A percentile compares a stretch with the other conserved stretches of the same genome.
These are phyloP conservation scores for Colletotrichum orbiculare DNA, from an alignment of 2,329 filamentous ascomycete species.

Conservation along the genomic window DNA sequence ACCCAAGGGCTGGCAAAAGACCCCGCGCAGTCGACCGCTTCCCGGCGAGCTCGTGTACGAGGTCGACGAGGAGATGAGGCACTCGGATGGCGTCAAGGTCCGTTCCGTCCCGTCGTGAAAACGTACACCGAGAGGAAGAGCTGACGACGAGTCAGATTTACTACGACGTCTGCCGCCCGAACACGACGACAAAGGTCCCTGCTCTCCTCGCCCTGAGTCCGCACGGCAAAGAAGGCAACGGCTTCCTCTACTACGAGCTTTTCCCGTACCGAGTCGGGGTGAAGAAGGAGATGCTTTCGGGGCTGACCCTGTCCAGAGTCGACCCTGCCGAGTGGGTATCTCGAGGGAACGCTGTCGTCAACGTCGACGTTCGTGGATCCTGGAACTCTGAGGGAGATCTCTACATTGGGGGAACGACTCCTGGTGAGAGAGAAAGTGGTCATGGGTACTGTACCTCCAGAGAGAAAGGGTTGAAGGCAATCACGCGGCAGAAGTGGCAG, in stretches of 20 bases:
- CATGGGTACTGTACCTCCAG: no score
- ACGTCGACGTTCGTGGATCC: slow-evolving; percentile 42
- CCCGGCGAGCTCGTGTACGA: neutral
- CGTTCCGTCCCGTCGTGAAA: neutral
- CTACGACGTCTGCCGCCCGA: slow-evolving; percentile 56
- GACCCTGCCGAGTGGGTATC: slow-evolving; percentile 44
- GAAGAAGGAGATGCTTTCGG: slow-evolving; percentile 36
- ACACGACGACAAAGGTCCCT: slow-evolving; percentile 43
- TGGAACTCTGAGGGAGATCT: slow-evolving; percentile 41
- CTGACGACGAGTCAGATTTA: slow-evolving; percentile 43
- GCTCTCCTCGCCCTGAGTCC: slow-evolving; percentile 54
- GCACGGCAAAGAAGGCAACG: slow-evolving; percentile 58
- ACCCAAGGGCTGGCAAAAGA: neutral
- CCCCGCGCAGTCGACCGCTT: neutral
- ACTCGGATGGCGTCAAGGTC: slow-evolving; percentile 5
- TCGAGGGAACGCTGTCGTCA: slow-evolving; percentile 42
- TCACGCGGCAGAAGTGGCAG: no score
- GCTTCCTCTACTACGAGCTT: slow-evolving; percentile 47
- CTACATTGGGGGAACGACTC: neutral
- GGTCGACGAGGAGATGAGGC: slow-evolving; percentile 4
- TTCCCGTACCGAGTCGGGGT: slow-evolving; percentile 52
- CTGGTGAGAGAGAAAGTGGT: neutral
- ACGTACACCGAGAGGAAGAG: neutral
- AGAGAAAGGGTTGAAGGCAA: no score
- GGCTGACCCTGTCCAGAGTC: slow-evolving; percentile 15